Conservation (phyloP, 345 rosid genomes). For the Leavenworthia alabamica region DNA sequence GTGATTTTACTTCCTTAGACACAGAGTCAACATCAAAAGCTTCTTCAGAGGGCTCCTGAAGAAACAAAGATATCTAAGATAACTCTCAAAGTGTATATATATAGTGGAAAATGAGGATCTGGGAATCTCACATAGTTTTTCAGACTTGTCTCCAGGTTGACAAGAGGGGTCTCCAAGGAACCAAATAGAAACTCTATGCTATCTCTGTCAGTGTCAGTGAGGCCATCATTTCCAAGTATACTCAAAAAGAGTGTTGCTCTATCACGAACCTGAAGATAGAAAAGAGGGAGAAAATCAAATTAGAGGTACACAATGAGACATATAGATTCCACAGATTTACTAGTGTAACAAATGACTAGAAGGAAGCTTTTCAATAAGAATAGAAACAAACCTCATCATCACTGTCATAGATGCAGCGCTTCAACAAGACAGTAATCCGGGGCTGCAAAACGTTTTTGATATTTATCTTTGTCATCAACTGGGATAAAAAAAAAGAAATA, state of each 20-base stretch:
- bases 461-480: not conserved
- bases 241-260: constrained; percentile 88
- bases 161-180: constrained; percentile 70
- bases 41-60: constrained; percentile 77
- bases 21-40: constrained; percentile 78
- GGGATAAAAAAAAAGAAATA: not conserved
- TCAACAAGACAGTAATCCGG: constrained; percentile 69
- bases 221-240: constrained; percentile 61
- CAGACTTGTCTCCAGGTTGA: constrained; percentile 83
- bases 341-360: constrained; percentile 1
- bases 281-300: not conserved
- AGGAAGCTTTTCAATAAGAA: not conserved
- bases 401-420: constrained; percentile 83
- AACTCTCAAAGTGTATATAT: not conserved
- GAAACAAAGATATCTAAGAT: constrained; percentile 24
- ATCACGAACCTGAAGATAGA: constrained; percentile 72
- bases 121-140: constrained; percentile 65
- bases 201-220: constrained; percentile 52
- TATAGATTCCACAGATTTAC: not conserved
- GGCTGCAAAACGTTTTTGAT: constrained; percentile 47
- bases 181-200: constrained; percentile 70
- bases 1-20: constrained; percentile 78
- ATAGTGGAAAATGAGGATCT: constrained; percentile 7
- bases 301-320: not conserved
- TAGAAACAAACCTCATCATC: constrained; percentile 82